A percentile compares a stretch with the other conserved stretches of the same genome.
Evolutionary conservation across 116 monocot genomes (phyloP).

Genomic region (Zostera marina): DNA sequence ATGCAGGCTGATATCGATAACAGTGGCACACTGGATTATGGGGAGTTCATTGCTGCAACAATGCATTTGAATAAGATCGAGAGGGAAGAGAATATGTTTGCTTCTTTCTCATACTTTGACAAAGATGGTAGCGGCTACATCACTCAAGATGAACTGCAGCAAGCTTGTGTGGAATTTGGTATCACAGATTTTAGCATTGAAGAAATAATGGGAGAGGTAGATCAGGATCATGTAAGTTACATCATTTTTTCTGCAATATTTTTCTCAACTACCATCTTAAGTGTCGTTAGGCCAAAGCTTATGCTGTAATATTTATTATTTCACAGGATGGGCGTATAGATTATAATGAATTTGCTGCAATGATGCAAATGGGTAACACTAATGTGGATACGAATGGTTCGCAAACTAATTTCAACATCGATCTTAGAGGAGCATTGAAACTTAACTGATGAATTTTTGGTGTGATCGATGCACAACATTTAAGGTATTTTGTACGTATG

Average conservation of each 20-base stretch:
- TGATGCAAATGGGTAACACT: conserved; percentile 81
- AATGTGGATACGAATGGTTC: conserved; percentile 24
- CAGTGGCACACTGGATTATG: conserved; percentile 63
- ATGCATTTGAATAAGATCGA: conserved; percentile 58
- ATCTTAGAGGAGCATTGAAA: conserved; percentile 60
- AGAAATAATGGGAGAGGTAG: conserved; percentile 50
- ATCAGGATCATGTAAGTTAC: conserved; percentile 55
- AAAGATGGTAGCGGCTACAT: conserved; percentile 70
- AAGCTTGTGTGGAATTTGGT: conserved; percentile 63
- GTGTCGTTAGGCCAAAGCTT: neutral
- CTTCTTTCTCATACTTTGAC: conserved; percentile 68
- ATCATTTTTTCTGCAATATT: neutral
- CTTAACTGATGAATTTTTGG: conserved; percentile 12
- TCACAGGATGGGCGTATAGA: conserved; percentile 76
- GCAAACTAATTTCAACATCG: conserved; percentile 30
- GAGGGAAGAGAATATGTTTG: conserved; percentile 55
- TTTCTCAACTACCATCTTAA: neutral
- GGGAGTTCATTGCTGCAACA: conserved; percentile 64
- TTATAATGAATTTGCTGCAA: conserved; percentile 71
- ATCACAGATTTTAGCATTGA: conserved; percentile 31
- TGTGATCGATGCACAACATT: neutral
- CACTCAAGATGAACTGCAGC: conserved; percentile 62
- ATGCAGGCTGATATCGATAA: conserved; percentile 73
- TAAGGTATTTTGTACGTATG: neutral
- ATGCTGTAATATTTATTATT: conserved; percentile 8